Evolutionary conservation across 2,329 filamentous ascomycete species (phyloP), one percentile per base, ranked within the genome.

Genomic region (Nannizziopsis barbatae): DNA sequence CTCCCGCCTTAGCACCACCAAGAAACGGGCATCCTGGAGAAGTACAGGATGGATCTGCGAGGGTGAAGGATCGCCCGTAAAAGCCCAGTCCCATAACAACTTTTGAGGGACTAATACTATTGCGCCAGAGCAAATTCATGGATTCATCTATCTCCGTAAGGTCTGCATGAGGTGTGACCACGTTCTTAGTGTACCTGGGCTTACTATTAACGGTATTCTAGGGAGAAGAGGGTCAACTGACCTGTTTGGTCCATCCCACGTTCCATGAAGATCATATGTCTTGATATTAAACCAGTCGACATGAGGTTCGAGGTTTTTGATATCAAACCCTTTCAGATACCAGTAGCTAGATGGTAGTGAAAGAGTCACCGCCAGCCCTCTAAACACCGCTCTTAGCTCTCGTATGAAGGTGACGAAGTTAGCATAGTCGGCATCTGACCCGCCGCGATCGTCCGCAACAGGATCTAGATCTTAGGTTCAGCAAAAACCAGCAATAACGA

Each of bases 31-130:
- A 59, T 14, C 59, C 50, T n/a, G 57, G 60, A 10, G 22, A 45
- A 17, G 36, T 54, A 44, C 59, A 57, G 36, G 10, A 20, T 0
- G 59, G 43, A 41, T 57, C 39, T 14, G 45, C 17, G 0, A 59
- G 50, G 1, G 65, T 73, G 40, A 69, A 75, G 1, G 69, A 65
- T 4, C 72, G 61, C 0, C 72, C 72, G 45, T 76, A 76, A 42
- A 64, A 66, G 1, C 71, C 71, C 0, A 74, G 47, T 0, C 73
- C 74, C 2, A 66, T 18, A 15, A 62, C 57, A 14, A 66, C 56
- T 35, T 60, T 57, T 0, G 40, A 20, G 3, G 62, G 55, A 8
- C 53, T 49, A 1, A 65, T 52, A 10, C 53, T 53, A 27, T 49
- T 51, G 8, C 59, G 50, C 62, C 58, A 65, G 4, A 62, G 52